Base-by-base conservation (phyloP, 306 rosid species). In the Calophaca sinica region DNA sequence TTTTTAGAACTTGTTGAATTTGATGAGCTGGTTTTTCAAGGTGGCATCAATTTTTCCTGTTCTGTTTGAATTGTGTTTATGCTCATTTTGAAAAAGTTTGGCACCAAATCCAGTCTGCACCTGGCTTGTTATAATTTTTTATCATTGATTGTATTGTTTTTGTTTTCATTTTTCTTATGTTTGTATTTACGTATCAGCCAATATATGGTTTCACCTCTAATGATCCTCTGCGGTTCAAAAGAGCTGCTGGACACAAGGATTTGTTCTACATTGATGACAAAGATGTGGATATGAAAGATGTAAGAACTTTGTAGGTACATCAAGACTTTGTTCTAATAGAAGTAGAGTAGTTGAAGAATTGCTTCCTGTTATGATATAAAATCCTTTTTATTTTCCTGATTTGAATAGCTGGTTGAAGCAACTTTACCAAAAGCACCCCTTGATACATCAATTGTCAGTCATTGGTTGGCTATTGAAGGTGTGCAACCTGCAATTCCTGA, bases 381-480 rank as follows among this genome's bases (percentile, higher is more conserved):
- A 33, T 46, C 81, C 73, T 63, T 12, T 3, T 72, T 2, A 7
- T 74, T 80, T 77, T 55, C 81, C 8, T 62, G 28, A 74, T 69
- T 66, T 70, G 32, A 84, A 60, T 66, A 91, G 96, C 86, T 94
- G 26, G 72, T 88, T 62, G 98, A 89, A 53, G 85, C 94, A 62
- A 86, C 93, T 54, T 66, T 91, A 74, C 90, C 97, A 11, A 89
- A 90, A 81, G 84, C 90, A 70, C 89, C 88, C n/a, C 85, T 87
- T 82, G 96, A 86, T 82, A 85, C 94, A 41, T 87, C 97, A n/a
- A 42, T 94, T 80, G 66, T 65, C 66, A 15, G 82, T 84, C 97
- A 90, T 61, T 91, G 97, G 98, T 85, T 94, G 77, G 93, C 97
- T 83, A 89, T 94, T 78, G 98, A 91, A 91, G 98, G 98, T 2